Evolutionary conservation across 257 asterid species (phyloP).

Genomic region (Plantago major): DNA sequence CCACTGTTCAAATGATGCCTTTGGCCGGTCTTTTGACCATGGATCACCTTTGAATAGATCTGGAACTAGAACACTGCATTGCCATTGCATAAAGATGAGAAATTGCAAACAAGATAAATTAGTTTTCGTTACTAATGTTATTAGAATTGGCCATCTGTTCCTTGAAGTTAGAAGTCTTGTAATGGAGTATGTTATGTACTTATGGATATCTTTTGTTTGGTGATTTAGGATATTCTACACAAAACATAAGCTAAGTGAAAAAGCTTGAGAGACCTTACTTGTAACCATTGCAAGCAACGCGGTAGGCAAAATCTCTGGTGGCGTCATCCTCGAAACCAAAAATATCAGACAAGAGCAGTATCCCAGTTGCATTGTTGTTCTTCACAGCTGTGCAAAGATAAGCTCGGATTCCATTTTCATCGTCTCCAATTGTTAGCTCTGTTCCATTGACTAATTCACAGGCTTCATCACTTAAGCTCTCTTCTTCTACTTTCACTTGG

Average conservation of each 20-base stretch:
- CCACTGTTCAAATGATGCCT: constrained; percentile 47
- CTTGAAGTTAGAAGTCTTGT: no score
- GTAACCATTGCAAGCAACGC: constrained; percentile 81
- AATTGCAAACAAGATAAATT: no score
- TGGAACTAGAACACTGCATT: constrained; percentile 75
- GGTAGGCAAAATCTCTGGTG: constrained; percentile 75
- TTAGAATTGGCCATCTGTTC: no score
- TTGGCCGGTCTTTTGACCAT: constrained; percentile 57
- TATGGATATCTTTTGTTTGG: no score
- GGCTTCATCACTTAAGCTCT: constrained; percentile 46
- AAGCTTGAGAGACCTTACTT: constrained; percentile 36
- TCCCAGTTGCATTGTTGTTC: constrained; percentile 76
- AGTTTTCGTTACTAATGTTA: no score
- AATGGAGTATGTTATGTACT: no score
- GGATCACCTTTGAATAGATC: constrained; percentile 68
- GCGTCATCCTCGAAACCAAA: constrained; percentile 69
- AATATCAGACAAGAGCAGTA: constrained; percentile 70
- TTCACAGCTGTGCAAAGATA: constrained; percentile 64
- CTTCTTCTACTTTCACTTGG: constrained; percentile 51
- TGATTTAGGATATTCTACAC: no score
- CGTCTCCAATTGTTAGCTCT: constrained; percentile 54
- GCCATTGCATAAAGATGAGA: constrained; percentile 9
- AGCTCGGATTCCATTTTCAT: constrained; percentile 45
- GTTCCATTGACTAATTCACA: constrained; percentile 75
- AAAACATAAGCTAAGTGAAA: no score